Evolutionary conservation across 2,329 filamentous ascomycete species (phyloP).

Genomic region (Sclerotinia minor): DNA sequence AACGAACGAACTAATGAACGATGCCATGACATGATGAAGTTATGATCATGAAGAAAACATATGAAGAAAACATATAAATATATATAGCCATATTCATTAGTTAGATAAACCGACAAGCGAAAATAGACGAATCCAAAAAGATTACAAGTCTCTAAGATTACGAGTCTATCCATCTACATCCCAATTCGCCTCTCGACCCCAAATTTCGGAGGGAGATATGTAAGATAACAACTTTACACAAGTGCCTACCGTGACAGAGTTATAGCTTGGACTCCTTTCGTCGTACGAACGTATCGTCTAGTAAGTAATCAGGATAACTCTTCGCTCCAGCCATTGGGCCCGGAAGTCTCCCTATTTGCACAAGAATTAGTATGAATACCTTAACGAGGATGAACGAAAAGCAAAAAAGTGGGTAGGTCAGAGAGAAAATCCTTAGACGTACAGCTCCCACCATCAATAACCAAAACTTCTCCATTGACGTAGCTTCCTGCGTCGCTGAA

Average conservation of each 20-base stretch:
- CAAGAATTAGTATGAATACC: background rate
- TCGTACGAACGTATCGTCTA: slow-evolving; percentile 34
- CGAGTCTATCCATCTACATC: background rate
- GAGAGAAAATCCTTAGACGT: background rate
- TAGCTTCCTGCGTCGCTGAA: slow-evolving; percentile 85
- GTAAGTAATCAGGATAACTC: slow-evolving; percentile 39
- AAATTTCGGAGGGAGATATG: background rate
- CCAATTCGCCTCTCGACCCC: background rate
- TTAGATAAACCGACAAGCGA: background rate
- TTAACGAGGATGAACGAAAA: background rate
- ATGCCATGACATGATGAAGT: background rate
- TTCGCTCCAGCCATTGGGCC: slow-evolving; percentile 29
- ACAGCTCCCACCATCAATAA: slow-evolving; percentile 60
- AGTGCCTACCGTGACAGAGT: background rate
- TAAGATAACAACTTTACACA: background rate
- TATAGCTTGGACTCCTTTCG: slow-evolving; percentile 23
- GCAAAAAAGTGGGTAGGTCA: background rate
- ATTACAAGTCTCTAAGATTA: background rate
- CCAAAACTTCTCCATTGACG: slow-evolving; percentile 78
- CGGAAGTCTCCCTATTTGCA: slow-evolving; percentile 30
- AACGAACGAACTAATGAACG: no score
- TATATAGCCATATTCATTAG: background rate
- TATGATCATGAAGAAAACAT: background rate
- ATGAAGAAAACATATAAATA: background rate
- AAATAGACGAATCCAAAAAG: background rate